phyloP scores from a whole-genome alignment of 306 rosid species.

The Begonia peltatifolia region DNA sequence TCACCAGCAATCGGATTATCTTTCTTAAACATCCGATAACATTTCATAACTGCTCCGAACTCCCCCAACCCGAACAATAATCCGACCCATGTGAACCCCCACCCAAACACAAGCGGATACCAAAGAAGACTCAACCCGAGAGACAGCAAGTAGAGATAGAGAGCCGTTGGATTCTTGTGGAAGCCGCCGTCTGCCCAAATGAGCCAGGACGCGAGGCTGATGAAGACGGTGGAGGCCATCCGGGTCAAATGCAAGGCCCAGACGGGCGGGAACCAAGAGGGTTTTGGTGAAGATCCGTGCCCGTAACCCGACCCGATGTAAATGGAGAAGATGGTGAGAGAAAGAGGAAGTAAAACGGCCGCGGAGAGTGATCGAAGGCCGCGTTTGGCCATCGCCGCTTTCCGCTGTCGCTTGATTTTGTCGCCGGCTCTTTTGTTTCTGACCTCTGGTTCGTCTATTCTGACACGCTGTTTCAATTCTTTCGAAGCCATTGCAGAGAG shows the following conservation, averaged over 20 bases:
- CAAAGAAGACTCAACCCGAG: constrained; percentile 26
- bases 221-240: constrained; percentile 33
- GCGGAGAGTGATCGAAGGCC: constrained; percentile 47
- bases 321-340: constrained; percentile 25
- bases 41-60: constrained; percentile 20
- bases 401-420: constrained; percentile 10
- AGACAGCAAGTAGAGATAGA: constrained; percentile 33
- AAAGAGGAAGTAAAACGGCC: constrained; percentile 33
- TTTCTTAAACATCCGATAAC: constrained; percentile 20
- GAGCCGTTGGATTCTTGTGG: constrained; percentile 30
- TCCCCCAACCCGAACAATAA: constrained; percentile 20
- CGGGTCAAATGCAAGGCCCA: constrained; percentile 35
- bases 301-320: constrained; percentile 16
- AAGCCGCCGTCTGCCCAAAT: constrained; percentile 74
- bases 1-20: constrained; percentile 24
- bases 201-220: constrained; percentile 64
- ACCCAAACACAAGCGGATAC: constrained; percentile 45
- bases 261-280: constrained; percentile 59
- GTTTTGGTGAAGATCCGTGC: constrained; percentile 5
- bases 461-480: constrained; percentile 31
- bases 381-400: constrained; percentile 50
- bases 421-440: background rate
- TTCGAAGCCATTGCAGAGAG: constrained; percentile 32
- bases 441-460: constrained; percentile 5
- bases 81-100: constrained; percentile 27